Evolutionary conservation across 768 basidiomycete species (phyloP), one percentile per base, ranked within the genome.

Genomic region (Baorangia bicolor): DNA sequence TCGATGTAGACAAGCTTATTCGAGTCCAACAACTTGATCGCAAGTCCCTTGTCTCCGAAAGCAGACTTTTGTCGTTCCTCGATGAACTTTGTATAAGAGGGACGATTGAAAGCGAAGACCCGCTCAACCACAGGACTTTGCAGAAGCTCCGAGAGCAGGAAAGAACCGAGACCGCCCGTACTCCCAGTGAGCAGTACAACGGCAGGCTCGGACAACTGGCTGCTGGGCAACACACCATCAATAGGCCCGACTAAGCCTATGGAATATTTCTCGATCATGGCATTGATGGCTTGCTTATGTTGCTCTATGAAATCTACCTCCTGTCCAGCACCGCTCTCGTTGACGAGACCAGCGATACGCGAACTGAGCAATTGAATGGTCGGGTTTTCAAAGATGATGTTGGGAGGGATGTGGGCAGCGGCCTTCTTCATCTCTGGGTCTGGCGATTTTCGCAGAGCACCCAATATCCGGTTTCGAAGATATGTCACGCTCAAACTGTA

Each of bases 261-360:
- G 0, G 61, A 69, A 57, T 81, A 77, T 60, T 76, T 78, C 12
- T 68, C 70, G 37, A 80, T 73, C 68, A 81, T 73, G 0, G 58
- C 68, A 30, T 72, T 65, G 59, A 79, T 78, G 4, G 52, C 59
- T 21, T 40, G 38, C 25, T 59, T 61, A 13, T 58, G 57, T 28
- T 64, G 40, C 12, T 51, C 44, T 21, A 49, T 13, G 31, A 58
- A 34, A 6, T 61, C 56, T 3, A 34, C 13, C 0, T 18, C 30
- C 4, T 55, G 56, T 7, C 50, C 38, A 18, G 23, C 16, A 16
- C 30, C 41, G 34, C 51, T 28, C 2, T 21, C 43, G 5, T n/a
- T 40, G 49, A 62, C 56, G 28, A 68, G 39, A 9, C 44, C 23
- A 1, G 43, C 45, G n/a, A 61, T 50, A 20, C 51, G 68, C 49